A percentile compares a stretch with the other conserved stretches of the same genome.
phyloP scores from a whole-genome alignment of 2,329 filamentous ascomycete species.

The Emydomyces testavorans region DNA sequence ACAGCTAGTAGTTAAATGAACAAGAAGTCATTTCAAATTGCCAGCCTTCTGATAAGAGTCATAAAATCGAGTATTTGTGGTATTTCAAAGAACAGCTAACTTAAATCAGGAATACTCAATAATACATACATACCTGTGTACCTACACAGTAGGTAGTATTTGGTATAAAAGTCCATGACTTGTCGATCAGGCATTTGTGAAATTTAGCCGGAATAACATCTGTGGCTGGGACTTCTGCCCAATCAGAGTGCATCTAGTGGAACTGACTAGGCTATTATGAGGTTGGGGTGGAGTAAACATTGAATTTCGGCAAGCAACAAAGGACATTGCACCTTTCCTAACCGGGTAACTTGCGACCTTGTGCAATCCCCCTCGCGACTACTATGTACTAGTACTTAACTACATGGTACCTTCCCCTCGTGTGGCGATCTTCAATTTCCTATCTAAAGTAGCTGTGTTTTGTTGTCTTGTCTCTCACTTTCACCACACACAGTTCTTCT shows the following conservation, averaged over 20 bases:
- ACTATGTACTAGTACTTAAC: too few relatives aligned
- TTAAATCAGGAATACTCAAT: too few relatives aligned
- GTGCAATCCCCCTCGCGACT: background rate
- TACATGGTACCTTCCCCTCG: too few relatives aligned
- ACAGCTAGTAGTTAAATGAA: too few relatives aligned
- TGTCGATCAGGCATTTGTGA: background rate
- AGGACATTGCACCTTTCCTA: background rate
- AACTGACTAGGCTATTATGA: background rate
- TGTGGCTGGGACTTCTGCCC: background rate
- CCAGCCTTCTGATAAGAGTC: too few relatives aligned
- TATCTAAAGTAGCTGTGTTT: too few relatives aligned
- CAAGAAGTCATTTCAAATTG: too few relatives aligned
- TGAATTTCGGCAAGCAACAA: background rate
- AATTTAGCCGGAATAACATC: background rate
- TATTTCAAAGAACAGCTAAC: background rate
- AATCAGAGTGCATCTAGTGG: background rate
- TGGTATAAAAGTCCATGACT: background rate
- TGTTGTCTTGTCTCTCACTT: too few relatives aligned
- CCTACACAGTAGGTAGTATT: too few relatives aligned
- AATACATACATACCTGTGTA: background rate
- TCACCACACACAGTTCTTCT: background rate
- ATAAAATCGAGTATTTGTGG: background rate
- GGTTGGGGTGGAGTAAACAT: background rate
- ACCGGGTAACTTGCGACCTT: background rate
- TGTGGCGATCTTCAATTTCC: too few relatives aligned